Percentiles rank a stretch among this genome's conserved stretches.
Conservation (phyloP, 139 green algal genomes). For the Tetraselmis striata region DNA sequence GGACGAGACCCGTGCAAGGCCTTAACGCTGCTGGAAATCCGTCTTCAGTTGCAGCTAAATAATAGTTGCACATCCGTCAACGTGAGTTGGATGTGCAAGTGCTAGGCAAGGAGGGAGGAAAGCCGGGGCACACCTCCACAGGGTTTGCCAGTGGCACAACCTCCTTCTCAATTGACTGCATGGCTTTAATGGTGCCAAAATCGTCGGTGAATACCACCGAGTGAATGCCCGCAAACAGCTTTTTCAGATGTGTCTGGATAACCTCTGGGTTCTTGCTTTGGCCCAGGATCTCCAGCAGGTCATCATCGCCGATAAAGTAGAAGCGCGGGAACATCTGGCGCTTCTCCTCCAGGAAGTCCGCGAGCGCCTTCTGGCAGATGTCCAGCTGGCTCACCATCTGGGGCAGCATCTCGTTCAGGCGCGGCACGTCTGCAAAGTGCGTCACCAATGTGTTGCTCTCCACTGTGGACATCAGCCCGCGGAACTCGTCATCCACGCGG, state of each 20-base stretch:
- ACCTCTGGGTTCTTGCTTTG: slow-evolving; percentile 61
- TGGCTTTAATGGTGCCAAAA: slow-evolving; percentile 17
- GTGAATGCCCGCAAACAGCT: slow-evolving; percentile 81
- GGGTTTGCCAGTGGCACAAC: slow-evolving; percentile 12
- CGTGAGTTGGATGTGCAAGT: too few relatives aligned
- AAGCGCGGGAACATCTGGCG: slow-evolving; percentile 61
- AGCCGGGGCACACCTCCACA: too few relatives aligned
- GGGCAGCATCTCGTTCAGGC: slow-evolving; percentile 37
- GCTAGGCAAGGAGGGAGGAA: too few relatives aligned
- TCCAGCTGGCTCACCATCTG: slow-evolving; percentile 69
- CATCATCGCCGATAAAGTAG: slow-evolving; percentile 85
- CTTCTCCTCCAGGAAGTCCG: slow-evolving; percentile 77
- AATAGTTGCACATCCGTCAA: too few relatives aligned
- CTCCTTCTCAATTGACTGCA: slow-evolving; percentile 33
- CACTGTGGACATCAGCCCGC: slow-evolving; percentile 41
- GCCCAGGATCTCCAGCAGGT: slow-evolving; percentile 79
- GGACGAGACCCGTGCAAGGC: too few relatives aligned
- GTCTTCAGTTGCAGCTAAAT: too few relatives aligned
- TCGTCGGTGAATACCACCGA: slow-evolving; percentile 36
- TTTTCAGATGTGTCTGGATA: slow-evolving; percentile 80
- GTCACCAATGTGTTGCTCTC: slow-evolving; percentile 28
- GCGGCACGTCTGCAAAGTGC: slow-evolving; percentile 28
- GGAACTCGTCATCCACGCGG: slow-evolving; percentile 67
- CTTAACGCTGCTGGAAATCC: too few relatives aligned
- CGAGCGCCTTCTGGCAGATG: slow-evolving; percentile 68